Evolutionary conservation across 208 protist genomes (phyloP).

Genomic region (Trypanosoma platydactyli): DNA sequence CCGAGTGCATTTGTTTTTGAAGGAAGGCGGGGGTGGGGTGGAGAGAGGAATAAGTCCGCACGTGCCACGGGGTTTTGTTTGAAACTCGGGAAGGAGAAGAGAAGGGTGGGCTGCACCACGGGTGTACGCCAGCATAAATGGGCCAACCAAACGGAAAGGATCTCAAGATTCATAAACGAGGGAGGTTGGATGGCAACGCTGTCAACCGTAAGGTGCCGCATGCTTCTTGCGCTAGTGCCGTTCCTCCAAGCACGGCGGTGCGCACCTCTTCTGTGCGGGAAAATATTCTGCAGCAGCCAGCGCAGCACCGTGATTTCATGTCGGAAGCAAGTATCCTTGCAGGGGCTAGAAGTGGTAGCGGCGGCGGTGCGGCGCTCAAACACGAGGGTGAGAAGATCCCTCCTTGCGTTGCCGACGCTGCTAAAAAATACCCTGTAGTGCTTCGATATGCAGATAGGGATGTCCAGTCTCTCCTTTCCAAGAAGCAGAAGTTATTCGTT

Average conservation of each 20-base stretch:
- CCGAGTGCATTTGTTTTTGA: no score
- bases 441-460: conserved; percentile 78
- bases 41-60: no score
- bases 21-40: no score
- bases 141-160: conserved; percentile 73
- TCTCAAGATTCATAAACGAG: conserved; percentile 28
- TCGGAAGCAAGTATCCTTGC: conserved; percentile 12
- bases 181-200: conserved; percentile 3
- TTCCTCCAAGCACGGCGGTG: conserved; percentile 20
- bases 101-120: background rate
- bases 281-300: conserved; percentile 20
- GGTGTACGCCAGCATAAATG: conserved; percentile 30
- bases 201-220: background rate
- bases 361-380: conserved; percentile 13
- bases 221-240: background rate
- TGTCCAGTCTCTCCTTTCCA: conserved; percentile 42
- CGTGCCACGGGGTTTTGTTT: no score
- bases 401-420: background rate
- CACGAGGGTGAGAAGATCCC: background rate
- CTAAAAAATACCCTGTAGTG: conserved; percentile 62
- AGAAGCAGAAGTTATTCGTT: conserved; percentile 50
- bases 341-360: conserved; percentile 4
- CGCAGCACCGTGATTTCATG: conserved; percentile 29
- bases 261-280: conserved; percentile 36
- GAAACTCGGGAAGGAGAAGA: background rate